Percentiles rank a stretch among this genome's conserved stretches.
Conservation (phyloP, 768 basidiomycete genomes). For the Tulasnella sp. region DNA sequence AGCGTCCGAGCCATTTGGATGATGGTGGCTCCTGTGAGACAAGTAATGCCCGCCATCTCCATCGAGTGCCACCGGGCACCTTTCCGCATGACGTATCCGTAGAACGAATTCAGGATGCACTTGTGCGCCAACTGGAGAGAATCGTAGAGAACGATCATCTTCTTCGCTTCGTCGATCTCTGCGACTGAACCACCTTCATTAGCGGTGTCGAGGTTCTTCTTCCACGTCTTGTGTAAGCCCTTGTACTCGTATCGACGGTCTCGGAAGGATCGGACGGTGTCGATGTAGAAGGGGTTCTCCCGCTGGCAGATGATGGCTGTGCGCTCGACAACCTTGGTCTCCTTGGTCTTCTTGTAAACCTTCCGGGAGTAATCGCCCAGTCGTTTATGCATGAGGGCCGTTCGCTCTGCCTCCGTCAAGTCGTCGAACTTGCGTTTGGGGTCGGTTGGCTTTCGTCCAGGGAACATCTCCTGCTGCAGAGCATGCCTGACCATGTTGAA, state of each 20-base stretch:
- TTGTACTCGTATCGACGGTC: slow-evolving; percentile 99
- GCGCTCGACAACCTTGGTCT: slow-evolving; percentile 89
- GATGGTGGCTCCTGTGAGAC: slow-evolving; percentile 93
- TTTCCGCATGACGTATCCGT: slow-evolving; percentile 99
- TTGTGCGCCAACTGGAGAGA: slow-evolving; percentile 99
- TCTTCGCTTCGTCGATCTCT: slow-evolving; percentile 94
- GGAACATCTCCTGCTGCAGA: slow-evolving; percentile 89
- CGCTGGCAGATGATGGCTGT: slow-evolving; percentile 95
- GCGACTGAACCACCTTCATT: slow-evolving; percentile 64
- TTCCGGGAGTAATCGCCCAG: slow-evolving; percentile 98
- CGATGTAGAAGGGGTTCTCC: slow-evolving; percentile 98
- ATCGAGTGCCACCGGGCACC: slow-evolving; percentile 99
- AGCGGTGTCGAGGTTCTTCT: slow-evolving; percentile 87
- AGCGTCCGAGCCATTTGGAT: slow-evolving; percentile 98
- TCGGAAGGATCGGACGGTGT: slow-evolving; percentile 94
- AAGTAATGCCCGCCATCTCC: slow-evolving; percentile 99
- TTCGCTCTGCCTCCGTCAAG: slow-evolving; percentile 78
- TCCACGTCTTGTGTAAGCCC: slow-evolving; percentile 97
- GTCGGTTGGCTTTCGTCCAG: slow-evolving; percentile 67
- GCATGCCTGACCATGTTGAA: slow-evolving; percentile 99
- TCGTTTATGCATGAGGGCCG: slow-evolving; percentile 89
- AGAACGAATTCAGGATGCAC: slow-evolving; percentile 99
- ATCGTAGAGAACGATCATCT: slow-evolving; percentile 98
- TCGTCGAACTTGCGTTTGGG: slow-evolving; percentile 80
- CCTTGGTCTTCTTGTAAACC: slow-evolving; percentile 97